Evolutionary conservation across 208 protist species (phyloP), one percentile per base, ranked within the genome.

Genomic region (Phytomonas sp.): DNA sequence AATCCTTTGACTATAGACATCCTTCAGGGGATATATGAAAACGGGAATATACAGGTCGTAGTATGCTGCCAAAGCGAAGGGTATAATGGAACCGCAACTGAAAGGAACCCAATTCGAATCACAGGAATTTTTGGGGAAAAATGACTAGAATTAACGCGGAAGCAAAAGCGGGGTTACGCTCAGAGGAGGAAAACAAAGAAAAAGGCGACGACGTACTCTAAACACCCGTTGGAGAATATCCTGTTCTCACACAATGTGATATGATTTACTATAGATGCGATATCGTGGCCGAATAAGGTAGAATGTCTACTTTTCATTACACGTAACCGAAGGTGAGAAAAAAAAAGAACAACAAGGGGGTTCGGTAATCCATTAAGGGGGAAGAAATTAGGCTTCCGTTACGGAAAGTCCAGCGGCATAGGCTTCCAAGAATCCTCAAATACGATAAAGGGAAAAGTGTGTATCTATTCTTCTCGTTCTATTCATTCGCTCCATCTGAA

Each of bases 141-240:
- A 51, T 51, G 40, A 17, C 20, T 15, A 17, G n/a, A n/a, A n/a
- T n/a, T n/a, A n/a, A n/a, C n/a, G n/a, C n/a, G n/a, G n/a, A n/a
- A n/a, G n/a, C n/a, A n/a, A n/a, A n/a, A n/a, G n/a, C n/a, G n/a
- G n/a, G n/a, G n/a, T n/a, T n/a, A n/a, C n/a, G 4, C 32, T 43
- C 11, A 46, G 4, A 68, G 15, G 33, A 53, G 5, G 65, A 8
- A 56, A 15, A 66, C 5, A 66, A 37, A 66, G 62, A 66, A 26
- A 66, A 0, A 26, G 30, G 2, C n/a, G n/a, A 70, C 67, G 8
- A 30, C 67, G 60, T 64, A 64, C 23, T 64, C 23, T 4, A 40
- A 51, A 51, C 13, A 51, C 2, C 20, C n/a, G 13, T 20, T 23
- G 3, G 13, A 20, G 40, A 51, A 51, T 51, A 51, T 51, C 13